A percentile compares a stretch with the other conserved stretches of the same genome.
Conservation (phyloP, 441 rosid species). For the Croton setiger region DNA sequence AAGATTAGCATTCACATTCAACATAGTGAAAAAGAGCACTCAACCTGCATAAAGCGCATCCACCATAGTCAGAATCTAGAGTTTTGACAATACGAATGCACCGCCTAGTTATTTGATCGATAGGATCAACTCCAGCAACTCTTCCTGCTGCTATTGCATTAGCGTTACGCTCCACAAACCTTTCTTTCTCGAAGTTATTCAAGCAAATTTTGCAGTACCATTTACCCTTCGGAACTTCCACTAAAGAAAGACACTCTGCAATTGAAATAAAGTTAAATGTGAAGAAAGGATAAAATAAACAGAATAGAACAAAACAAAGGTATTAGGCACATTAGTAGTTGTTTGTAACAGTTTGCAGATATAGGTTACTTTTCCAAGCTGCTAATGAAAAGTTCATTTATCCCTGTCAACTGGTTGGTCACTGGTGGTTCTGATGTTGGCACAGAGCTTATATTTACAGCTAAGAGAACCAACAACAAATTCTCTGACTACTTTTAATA, state of each 20-base stretch:
- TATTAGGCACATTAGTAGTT: not conserved
- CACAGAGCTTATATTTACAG: not conserved
- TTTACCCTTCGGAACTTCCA: constrained; percentile 51
- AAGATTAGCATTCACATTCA: not conserved
- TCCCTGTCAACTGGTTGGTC: not conserved
- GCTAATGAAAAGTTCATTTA: not conserved
- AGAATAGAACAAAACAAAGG: too few species aligned
- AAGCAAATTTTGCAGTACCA: constrained; percentile 82
- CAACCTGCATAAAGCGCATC: constrained; percentile 88
- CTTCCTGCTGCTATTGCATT: constrained; percentile 93
- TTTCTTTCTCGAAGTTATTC: constrained; percentile 57
- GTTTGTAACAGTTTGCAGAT: too few species aligned
- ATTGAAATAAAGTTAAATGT: not conserved
- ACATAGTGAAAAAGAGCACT: constrained; percentile 4
- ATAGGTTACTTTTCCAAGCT: too few species aligned
- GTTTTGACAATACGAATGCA: constrained; percentile 83
- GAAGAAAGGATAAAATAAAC: too few species aligned
- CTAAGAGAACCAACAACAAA: not conserved
- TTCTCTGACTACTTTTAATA: not conserved
- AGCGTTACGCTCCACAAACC: constrained; percentile 59
- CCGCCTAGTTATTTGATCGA: constrained; percentile 72
- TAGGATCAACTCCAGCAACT: constrained; percentile 83
- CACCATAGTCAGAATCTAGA: constrained; percentile 59
- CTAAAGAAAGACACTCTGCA: constrained; percentile 60
- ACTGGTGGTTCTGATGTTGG: not conserved